Base-by-base conservation (phyloP, 2,329 filamentous ascomycete species). In the Hymenoscyphus infarciens region DNA sequence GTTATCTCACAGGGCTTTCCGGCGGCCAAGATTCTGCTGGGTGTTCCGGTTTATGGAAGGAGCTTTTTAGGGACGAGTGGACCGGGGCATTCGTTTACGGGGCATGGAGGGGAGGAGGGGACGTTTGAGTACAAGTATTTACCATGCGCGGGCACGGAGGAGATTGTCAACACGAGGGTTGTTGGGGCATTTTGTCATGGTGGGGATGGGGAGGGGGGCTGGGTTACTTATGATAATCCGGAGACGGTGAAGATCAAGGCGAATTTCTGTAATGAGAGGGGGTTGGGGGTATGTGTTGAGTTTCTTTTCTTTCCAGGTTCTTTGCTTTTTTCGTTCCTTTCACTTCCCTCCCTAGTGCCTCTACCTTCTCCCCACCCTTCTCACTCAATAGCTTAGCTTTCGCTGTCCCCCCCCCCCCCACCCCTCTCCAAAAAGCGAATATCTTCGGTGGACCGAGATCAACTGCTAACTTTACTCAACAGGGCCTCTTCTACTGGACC, bases 401-500 rank as follows among this genome's bases (percentile, higher is more conserved):
- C 25, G 4, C 25, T 27, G 4, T 4, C 2, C n/a, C n/a, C n/a
- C n/a, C n/a, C n/a, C n/a, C n/a, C n/a, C n/a, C n/a, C n/a, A n/a
- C n/a, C n/a, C n/a, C n/a, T n/a, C n/a, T n/a, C n/a, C n/a, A n/a
- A n/a, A n/a, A n/a, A n/a, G n/a, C n/a, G 4, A 27, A 4, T 27
- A 27, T 27, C 25, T 27, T 27, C 25, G 2, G 25, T 27, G 25
- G 25, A 4, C 5, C 16, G 3, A 5, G 16, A 6, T 22, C 19
- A 45, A 19, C 16, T 45, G 22, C 25, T 54, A n/a, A 59, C 55
- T 4, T 7, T 58, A 31, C 3, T 19, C 31, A 13, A 1, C 68
- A 86, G 84, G 91, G 91, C 0, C 76, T 95, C 8, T 94, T 92
- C 74, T 95, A 93, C 75, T 93, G 89, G 88, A 87, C 88, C 60